Conservation (phyloP, 2,329 filamentous ascomycete species). For the Bisporella sp. region DNA sequence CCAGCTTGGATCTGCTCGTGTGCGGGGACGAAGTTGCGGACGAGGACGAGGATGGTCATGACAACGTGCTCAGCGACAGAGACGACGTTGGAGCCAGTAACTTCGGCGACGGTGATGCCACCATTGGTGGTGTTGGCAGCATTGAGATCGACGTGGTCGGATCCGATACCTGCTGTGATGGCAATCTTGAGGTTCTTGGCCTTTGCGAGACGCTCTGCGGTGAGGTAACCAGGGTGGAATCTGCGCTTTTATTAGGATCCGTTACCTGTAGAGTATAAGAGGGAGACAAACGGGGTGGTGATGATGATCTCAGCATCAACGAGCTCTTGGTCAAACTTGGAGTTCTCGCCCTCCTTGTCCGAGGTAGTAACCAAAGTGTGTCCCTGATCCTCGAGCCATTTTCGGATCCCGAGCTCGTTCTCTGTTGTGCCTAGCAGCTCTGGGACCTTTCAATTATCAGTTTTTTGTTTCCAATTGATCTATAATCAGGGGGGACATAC, state of each 20-base stretch:
- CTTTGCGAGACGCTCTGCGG: slow-evolving; percentile 89
- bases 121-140: slow-evolving; percentile 94
- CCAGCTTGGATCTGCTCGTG: slow-evolving; percentile 87
- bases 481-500: slow-evolving; percentile 28
- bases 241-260: slow-evolving; percentile 34
- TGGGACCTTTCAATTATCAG: slow-evolving; percentile 48
- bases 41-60: slow-evolving; percentile 94
- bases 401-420: slow-evolving; percentile 94
- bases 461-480: background rate
- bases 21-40: slow-evolving; percentile 97
- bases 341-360: slow-evolving; percentile 93
- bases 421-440: slow-evolving; percentile 81
- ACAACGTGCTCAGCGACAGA: slow-evolving; percentile 98
- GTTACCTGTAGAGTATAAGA: background rate
- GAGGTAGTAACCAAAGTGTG: slow-evolving; percentile 96
- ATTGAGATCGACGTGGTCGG: slow-evolving; percentile 95
- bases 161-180: slow-evolving; percentile 94
- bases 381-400: slow-evolving; percentile 96
- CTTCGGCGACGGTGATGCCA: slow-evolving; percentile 93
- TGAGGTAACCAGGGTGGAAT: slow-evolving; percentile 98
- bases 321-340: slow-evolving; percentile 89
- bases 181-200: slow-evolving; percentile 99
- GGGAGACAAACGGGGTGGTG: slow-evolving; percentile 72
- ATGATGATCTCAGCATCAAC: slow-evolving; percentile 98
- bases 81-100: slow-evolving; percentile 96